Evolutionary conservation across 2,329 filamentous ascomycete genomes (phyloP), one percentile per base, ranked within the genome.

Genomic region (Ophiostoma australiae): DNA sequence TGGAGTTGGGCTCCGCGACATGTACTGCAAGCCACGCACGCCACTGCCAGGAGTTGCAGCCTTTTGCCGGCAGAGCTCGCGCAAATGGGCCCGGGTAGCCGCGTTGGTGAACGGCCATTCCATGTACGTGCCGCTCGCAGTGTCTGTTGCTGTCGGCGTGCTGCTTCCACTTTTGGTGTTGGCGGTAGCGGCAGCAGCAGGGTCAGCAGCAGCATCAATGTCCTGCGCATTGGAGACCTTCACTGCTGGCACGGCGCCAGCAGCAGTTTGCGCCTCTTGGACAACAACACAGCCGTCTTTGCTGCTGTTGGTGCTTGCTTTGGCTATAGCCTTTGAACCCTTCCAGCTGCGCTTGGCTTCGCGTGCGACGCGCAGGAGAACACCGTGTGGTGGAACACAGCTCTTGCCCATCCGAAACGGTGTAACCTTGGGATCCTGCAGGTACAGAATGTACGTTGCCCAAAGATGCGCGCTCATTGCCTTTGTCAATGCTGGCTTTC

Each of bases 341-440:
- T 87, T 90, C 89, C 89, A 91, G 75, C 85, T 90, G 76, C 86
- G 82, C 79, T 86, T 89, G 27, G 88, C 85, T 76, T 89, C 87
- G 73, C 88, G 83, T n/a, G 89, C 86, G 55, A 91, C 88, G 66
- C 88, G 86, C 75, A 85, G 77, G 75, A 87, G 89, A 11, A 90
- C 88, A 20, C 89, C 89, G 63, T 87, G 83, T 3, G 89, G 89
- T 8, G 89, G 89, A 35, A 90, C 84, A 71, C 85, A 84, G 76
- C 86, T 88, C 75, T 87, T 88, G 72, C 87, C 85, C 70, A 89
- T 82, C 69, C 86, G 84, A 73, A 91, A 87, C 0, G 89, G 89
- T 0, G 89, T 91, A 2, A 90, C 87, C 68, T 86, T 87, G 66
- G 89, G 88, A 74, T 91, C 89, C 76, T 89, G 86, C 58, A 90